Base-by-base conservation (phyloP, 208 protist species). In the Leptomonas seymouri region DNA sequence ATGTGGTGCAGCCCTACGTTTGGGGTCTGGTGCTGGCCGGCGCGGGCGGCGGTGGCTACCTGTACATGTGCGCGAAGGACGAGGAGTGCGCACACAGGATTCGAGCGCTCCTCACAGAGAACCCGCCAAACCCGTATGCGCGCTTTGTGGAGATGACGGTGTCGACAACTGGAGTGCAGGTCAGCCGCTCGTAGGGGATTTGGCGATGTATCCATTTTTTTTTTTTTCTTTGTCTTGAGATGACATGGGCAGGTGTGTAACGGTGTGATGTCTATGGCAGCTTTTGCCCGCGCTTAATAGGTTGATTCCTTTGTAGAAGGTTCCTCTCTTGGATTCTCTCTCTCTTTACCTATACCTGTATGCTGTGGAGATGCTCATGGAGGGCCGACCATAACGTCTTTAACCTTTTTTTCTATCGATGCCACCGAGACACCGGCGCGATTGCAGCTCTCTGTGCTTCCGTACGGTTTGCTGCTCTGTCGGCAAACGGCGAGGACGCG, bases 21-120 rank as follows among this genome's bases (percentile, higher is more conserved):
- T 76, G 66, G 68, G 85, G 82, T n/a, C 49, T 78, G 20, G 73
- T 76, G 53, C 73, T 93, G 49, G 59, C 80, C 1, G 85, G 87
- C 1, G 84, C 87, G n/a, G 87, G 84, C 31, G 87, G 87, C 27
- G 87, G 84, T 3, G 87, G 87, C 25, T 93, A 86, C 69, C 56
- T 93, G 48, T 83, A 84, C 67, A 79, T 90, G 56, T 70, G 87
- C 18, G 78, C 87, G 16, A 93, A 85, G 63, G 74, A 86, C 28
- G 63, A 75, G 53, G 54, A 57, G 46, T 72, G 66, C 31, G 78
- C 80, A 25, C 73, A 61, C 23, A 54, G 48, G 30, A 81, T 92
- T 16, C 73, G 78, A n/a, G 61, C 67, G 36, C 53, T 81, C 25
- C 60, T 86, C 44, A 80, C 58, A 28, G 57, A 27, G 39, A 54